Evolutionary conservation across 805 yeast genomes (phyloP), one percentile per base, ranked within the genome.

Genomic region (Candida argentea): DNA sequence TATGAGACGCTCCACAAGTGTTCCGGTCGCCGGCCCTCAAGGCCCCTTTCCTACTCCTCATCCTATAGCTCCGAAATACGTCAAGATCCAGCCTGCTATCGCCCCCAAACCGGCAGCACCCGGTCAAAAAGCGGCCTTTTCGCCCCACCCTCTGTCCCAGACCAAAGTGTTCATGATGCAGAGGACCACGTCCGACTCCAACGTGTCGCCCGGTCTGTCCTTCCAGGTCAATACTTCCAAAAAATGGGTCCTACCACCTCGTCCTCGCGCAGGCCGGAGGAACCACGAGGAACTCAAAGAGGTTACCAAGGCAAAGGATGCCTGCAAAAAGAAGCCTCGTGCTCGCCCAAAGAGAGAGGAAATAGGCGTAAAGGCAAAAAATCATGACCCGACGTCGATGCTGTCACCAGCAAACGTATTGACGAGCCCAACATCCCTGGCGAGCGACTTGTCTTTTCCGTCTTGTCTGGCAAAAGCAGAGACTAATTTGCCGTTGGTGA

Each of bases 181-280:
- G 33, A 32, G 19, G 27, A 25, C 40, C 4, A 28, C 31, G 13
- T 16, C 22, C 16, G 24, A 25, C 11, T 31, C 33, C 18, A 40
- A 40, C 15, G 22, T 34, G 13, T 36, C 45, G 5, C 20, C 20
- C 10, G 20, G 20, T 18, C 20, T 8, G 20, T 8, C 20, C 7
- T 42, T 46, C 22, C 52, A 52, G 28, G 52, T 58, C 27, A 60
- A 61, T 35, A 56, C 63, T 5, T 51, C 55, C 30, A 55, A 54
- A 24, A 43, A 51, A 32, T 61, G 67, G 64, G 57, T 57, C 10
- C 38, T 57, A 21, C 64, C 64, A 5, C 63, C 64, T 1, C 36
- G 63, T 26, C 64, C 64, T 3, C 42, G 64, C 12, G 63, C 64
- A 4, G 67, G 67, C 8, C 38, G 67, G 18, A 61, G 57, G 30